Conservation (phyloP, 1,284 basidiomycete genomes). For the Ganoderma lucidum region DNA sequence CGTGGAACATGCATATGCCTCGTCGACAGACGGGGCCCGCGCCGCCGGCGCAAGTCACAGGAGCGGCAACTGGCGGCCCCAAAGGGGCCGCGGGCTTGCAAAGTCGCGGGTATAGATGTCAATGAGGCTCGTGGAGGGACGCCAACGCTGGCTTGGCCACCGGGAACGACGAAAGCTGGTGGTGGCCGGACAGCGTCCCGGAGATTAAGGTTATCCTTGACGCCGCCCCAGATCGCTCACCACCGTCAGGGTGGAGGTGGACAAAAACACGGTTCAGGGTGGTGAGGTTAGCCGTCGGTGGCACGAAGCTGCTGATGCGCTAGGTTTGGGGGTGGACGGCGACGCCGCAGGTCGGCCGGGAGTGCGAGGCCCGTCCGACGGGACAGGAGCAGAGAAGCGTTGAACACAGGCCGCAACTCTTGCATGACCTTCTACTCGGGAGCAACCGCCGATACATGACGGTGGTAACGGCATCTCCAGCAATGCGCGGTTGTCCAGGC, state of each 20-base stretch:
- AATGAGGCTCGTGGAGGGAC: slow-evolving; percentile 1
- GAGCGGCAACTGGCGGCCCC: background rate
- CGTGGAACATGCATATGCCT: background rate
- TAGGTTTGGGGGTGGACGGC: background rate
- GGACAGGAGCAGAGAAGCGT: background rate
- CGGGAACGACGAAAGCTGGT: background rate
- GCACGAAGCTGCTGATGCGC: slow-evolving; percentile 1
- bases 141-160: background rate
- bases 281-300: slow-evolving; percentile 3
- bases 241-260: background rate
- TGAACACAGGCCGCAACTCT: background rate
- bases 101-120: background rate
- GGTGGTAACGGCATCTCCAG: slow-evolving; percentile 16
- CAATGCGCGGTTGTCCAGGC: slow-evolving; percentile 2
- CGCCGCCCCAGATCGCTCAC: background rate
- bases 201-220: background rate
- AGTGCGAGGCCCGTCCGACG: slow-evolving; percentile 1
- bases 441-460: slow-evolving; percentile 6
- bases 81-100: background rate
- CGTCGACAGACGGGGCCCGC: slow-evolving; percentile 1
- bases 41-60: background rate
- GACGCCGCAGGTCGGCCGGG: background rate
- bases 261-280: no score
- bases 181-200: background rate
- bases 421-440: slow-evolving; percentile 14